Conservation (phyloP, 2,329 filamentous ascomycete species). For the Sordariomycetes sp. region DNA sequence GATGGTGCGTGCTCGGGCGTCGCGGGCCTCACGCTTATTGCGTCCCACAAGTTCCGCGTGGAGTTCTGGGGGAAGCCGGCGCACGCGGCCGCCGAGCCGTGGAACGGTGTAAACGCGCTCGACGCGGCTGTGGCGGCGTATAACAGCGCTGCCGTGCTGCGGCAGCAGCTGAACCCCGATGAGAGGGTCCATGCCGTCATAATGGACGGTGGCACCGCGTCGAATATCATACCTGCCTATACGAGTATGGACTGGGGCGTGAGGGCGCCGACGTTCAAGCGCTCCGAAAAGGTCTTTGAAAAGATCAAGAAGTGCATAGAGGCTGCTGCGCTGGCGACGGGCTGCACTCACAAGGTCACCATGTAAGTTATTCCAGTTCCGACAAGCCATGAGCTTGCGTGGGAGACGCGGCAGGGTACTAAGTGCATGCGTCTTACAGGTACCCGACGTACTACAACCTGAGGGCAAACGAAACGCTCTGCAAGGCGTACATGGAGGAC, state of each 20-base stretch:
- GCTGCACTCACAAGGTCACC: conserved; percentile 11
- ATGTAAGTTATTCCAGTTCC: conserved; percentile 13
- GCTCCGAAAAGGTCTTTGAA: conserved; percentile 14
- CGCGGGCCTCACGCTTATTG: conserved; percentile 18
- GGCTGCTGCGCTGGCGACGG: conserved; percentile 21
- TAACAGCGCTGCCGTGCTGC: conserved; percentile 21
- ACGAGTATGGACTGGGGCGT: conserved; percentile 27
- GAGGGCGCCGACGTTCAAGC: conserved; percentile 19
- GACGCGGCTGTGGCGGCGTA: conserved; percentile 25
- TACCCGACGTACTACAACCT: conserved; percentile 29
- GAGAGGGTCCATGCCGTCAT: conserved; percentile 26
- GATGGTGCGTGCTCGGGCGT: conserved; percentile 6
- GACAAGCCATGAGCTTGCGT: neutral
- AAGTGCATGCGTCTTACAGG: neutral
- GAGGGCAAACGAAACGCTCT: conserved; percentile 30
- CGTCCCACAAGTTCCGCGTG: conserved; percentile 19
- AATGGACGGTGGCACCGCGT: conserved; percentile 20
- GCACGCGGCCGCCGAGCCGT: conserved; percentile 23
- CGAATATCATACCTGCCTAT: conserved; percentile 28
- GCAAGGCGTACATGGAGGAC: conserved; percentile 27
- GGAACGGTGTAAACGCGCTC: conserved; percentile 25
- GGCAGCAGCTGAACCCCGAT: conserved; percentile 24
- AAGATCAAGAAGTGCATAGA: conserved; percentile 25
- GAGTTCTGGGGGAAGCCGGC: conserved; percentile 21
- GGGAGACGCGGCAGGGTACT: neutral